Conservation (phyloP, 495 filamentous ascomycete genomes). For the Podospora comata region DNA sequence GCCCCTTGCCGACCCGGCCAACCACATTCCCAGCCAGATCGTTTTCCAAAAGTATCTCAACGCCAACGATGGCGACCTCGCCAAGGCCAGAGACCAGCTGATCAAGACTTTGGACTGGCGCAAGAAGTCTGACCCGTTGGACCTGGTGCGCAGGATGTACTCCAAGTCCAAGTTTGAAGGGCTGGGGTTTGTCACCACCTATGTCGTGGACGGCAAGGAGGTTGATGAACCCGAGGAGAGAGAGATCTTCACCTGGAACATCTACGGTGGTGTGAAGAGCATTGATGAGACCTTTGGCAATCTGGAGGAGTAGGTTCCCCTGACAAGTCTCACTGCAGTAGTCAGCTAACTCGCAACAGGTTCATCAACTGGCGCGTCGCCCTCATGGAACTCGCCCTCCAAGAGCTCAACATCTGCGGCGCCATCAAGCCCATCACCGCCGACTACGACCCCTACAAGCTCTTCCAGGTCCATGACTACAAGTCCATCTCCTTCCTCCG, state of each 20-base stretch:
- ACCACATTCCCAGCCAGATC: slow-evolving; percentile 68
- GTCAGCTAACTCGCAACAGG: slow-evolving; percentile 37
- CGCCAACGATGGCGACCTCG: slow-evolving; percentile 73
- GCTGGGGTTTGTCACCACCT: slow-evolving; percentile 54
- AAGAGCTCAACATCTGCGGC: slow-evolving; percentile 61
- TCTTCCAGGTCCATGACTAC: slow-evolving; percentile 90
- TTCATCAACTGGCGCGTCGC: slow-evolving; percentile 84
- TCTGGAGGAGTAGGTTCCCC: slow-evolving; percentile 62
- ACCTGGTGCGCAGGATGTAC: slow-evolving; percentile 48
- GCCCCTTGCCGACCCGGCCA: slow-evolving; percentile 47
- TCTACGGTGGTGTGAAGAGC: slow-evolving; percentile 77
- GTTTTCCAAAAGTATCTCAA: slow-evolving; percentile 89
- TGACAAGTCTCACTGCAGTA: too few species aligned
- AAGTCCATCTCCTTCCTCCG: slow-evolving; percentile 76
- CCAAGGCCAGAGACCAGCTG: slow-evolving; percentile 70
- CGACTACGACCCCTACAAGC: slow-evolving; percentile 77
- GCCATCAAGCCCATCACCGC: slow-evolving; percentile 72
- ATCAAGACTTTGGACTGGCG: slow-evolving; percentile 77
- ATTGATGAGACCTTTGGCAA: slow-evolving; percentile 70
- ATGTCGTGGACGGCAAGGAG: slow-evolving; percentile 28
- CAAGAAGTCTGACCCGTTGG: slow-evolving; percentile 52
- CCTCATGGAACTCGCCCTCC: slow-evolving; percentile 78
- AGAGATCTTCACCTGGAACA: slow-evolving; percentile 75
- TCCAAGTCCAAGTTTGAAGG: slow-evolving; percentile 54
- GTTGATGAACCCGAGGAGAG: slow-evolving; percentile 38